Conservation (phyloP, 2,329 filamentous ascomycete species). For the Trichoderma simmonsii region DNA sequence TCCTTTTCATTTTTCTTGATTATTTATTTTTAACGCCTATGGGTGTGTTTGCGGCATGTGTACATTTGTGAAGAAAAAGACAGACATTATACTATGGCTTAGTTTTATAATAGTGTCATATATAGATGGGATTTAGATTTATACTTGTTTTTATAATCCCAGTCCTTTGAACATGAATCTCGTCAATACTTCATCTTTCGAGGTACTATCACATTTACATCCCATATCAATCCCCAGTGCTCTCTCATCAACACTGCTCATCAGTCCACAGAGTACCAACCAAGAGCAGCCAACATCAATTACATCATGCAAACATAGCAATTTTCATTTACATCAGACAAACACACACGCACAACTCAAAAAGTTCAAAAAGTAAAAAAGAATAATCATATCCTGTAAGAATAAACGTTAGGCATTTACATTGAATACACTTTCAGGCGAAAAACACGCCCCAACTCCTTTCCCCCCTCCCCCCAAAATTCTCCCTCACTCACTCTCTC, state of each 20-base stretch:
- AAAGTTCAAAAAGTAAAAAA: background rate
- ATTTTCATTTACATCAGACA: background rate
- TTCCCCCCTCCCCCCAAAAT: background rate
- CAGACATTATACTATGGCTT: background rate
- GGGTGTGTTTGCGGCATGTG: background rate
- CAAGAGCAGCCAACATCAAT: too few relatives aligned
- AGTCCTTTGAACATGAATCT: background rate
- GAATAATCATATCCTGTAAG: conserved; percentile 2
- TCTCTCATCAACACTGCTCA: background rate
- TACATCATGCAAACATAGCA: too few relatives aligned
- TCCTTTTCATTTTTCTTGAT: background rate
- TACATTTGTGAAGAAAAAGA: background rate
- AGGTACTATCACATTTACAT: background rate
- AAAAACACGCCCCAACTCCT: background rate
- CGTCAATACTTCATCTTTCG: background rate
- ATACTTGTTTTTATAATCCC: background rate
- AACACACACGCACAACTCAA: background rate
- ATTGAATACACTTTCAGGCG: conserved; percentile 16
- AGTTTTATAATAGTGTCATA: background rate
- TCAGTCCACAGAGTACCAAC: too few relatives aligned
- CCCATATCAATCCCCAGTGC: background rate
- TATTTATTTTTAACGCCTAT: background rate
- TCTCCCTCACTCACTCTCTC: background rate
- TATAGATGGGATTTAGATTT: background rate
- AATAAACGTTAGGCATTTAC: conserved; percentile 19